Base-by-base conservation (phyloP, 2,329 filamentous ascomycete genomes). In the Aureobasidium sp. region DNA sequence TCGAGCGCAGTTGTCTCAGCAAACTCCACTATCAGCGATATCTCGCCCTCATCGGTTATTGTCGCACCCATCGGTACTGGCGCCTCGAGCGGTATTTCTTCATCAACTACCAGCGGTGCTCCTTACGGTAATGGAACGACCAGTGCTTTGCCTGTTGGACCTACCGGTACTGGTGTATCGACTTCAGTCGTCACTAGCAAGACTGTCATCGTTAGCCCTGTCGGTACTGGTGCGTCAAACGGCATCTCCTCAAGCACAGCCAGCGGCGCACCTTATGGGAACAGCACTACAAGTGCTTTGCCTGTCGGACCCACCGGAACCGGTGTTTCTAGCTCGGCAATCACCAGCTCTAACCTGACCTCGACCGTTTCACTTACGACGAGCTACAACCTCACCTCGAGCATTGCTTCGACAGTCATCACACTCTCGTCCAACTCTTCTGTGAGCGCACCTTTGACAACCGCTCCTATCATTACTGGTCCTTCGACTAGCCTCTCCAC, bases 291-390 rank as follows among this genome's bases (percentile, higher is more conserved):
- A 53, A 55, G 49, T 35, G 23, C 35, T 15, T 25, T 51, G 17
- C 40, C 38, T 25, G 58, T 55, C 11, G 60, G 51, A 7, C 51
- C 51, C n/a, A 61, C 51, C 7, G 60, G 60, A 13, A 57, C 51
- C 33, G 58, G 58, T 4, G 15, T 42, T 15, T 40, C 45, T 3
- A 46, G 13, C 19, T 25, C 51, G 10, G 13, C 33, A 31, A 29
- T 33, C 29, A 37, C 21, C n/a, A 51, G 35, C 27, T 45, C 37
- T n/a, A n/a, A 37, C 31, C 5, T 7, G 3, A 40, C 33, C 35
- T 33, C 42, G 2, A 29, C 59, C 10, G 15, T 23, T 29, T 61
- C 50, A 2, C n/a, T 61, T 2, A 57, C 53, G 9, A 57, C 53
- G 5, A 49, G 38, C 29, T 54, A 45, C 40, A 61, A 61, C 59